A percentile compares a stretch with the other conserved stretches of the same genome.
phyloP scores from a whole-genome alignment of 208 protist species.

The Trichomonas vaginalis region DNA sequence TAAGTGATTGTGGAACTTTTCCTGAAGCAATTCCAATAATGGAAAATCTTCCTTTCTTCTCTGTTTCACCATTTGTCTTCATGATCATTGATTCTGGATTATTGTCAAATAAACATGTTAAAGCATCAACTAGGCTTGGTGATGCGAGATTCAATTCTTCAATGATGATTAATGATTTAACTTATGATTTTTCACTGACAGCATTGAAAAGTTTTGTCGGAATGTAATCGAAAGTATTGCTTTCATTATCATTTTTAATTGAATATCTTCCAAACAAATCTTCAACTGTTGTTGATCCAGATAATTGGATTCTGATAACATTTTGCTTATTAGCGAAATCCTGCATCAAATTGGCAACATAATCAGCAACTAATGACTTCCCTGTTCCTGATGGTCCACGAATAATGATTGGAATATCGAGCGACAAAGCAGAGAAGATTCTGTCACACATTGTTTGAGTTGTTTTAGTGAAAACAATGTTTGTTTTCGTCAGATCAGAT shows the following conservation, averaged over 20 bases:
- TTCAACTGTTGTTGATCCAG: not conserved
- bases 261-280: not conserved
- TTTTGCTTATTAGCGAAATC: not conserved
- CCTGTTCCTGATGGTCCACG: not conserved
- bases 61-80: not conserved
- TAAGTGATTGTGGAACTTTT: not conserved
- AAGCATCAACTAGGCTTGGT: not conserved
- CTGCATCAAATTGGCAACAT: not conserved
- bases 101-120: not conserved
- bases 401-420: not conserved
- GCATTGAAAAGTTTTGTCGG: not conserved
- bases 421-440: not conserved
- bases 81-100: not conserved
- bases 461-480: not conserved
- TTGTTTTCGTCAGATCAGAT: not conserved
- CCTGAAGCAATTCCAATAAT: not conserved
- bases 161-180: not conserved
- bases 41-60: not conserved
- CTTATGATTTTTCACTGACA: no score
- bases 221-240: not conserved
- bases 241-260: not conserved
- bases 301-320: not conserved
- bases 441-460: not conserved
- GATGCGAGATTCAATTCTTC: not conserved
- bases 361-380: not conserved